A percentile compares a stretch with the other conserved stretches of the same genome.
Conservation (phyloP, 176 grass and related monocot species). For the Phyllostachys edulis region DNA sequence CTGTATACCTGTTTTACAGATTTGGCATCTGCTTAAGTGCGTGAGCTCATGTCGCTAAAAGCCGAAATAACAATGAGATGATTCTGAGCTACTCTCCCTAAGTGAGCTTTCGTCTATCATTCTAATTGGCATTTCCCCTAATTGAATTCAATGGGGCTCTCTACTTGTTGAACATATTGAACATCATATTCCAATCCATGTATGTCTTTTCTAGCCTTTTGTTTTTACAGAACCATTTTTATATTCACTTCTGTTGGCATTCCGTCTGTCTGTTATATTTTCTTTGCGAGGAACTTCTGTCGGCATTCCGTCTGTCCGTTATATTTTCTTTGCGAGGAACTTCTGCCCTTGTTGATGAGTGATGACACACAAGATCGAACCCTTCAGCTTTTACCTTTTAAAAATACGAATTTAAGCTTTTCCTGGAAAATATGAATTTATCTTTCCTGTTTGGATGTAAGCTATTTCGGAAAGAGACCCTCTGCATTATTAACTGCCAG, state of each 20-base stretch:
- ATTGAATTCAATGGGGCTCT: not conserved
- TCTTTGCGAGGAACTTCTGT: not conserved
- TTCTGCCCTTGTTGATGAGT: not conserved
- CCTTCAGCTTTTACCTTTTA: not conserved
- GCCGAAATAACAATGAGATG: not conserved
- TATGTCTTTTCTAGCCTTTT: not conserved
- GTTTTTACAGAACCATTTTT: not conserved
- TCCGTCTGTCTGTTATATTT: not conserved
- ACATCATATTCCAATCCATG: not conserved
- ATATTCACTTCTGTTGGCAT: not conserved
- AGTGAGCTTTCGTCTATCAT: not conserved
- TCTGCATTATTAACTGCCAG: no score
- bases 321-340: not conserved
- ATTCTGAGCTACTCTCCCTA: not conserved
- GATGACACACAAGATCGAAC: not conserved
- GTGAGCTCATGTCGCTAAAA: not conserved
- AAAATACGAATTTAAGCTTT: not conserved
- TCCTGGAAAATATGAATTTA: not conserved
- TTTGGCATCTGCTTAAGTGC: not conserved
- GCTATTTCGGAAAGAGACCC: no score
- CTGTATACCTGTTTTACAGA: not conserved
- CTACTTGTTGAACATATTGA: not conserved
- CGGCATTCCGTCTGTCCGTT: not conserved
- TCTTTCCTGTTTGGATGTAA: no score
- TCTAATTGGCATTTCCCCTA: not conserved